Evolutionary conservation across 2,329 filamentous ascomycete species (phyloP), one percentile per base, ranked within the genome.

Genomic region (Acephala macrosclerotiorum): DNA sequence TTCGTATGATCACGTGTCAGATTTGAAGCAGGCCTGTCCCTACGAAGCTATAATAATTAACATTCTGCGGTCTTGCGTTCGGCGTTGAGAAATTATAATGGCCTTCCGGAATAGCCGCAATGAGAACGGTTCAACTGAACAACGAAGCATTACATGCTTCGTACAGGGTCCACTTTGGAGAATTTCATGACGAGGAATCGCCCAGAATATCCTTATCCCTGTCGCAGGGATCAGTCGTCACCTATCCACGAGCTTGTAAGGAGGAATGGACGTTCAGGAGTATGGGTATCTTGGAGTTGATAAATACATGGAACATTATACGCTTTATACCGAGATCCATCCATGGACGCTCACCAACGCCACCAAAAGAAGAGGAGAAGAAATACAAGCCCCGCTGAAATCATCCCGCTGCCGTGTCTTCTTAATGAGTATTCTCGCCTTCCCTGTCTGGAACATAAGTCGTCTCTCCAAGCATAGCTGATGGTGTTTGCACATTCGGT

Each of bases 361-460:
- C 63, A 47, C 36, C 29, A 33, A 33, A 33, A 33, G 25, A 53
- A 53, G 11, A 53, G 29, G 26, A 18, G n/a, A 16, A 33, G 26
- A 33, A 33, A 53, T 53, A 29, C 22, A 29, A 53, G 49, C 12
- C 26, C 12, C 25, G 14, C 49, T 26, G 26, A 53, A 11, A 53
- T n/a, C 26, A 53, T 14, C 12, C 49, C 25, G 25, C 49, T 14
- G 25, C 26, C 49, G 3, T 18, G 26, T 29, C 25, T 57, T 20
- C 45, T 49, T 38, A 57, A 38, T 57, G 55, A 9, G 55, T 12
- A 29, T 72, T 68, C 25, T 72, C 73, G 2, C 67, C 74, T 62
- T 88, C 84, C 62, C 88, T 81, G 51, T 92, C 90, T 1, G 89
- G 89, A 29, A 88, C 86, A 73, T 92, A 92, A 72, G 82, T 90